A percentile compares a stretch with the other conserved stretches of the same genome.
phyloP scores from a whole-genome alignment of 352 stramenopile species.

The Thalassiosira livingstoniorum region DNA sequence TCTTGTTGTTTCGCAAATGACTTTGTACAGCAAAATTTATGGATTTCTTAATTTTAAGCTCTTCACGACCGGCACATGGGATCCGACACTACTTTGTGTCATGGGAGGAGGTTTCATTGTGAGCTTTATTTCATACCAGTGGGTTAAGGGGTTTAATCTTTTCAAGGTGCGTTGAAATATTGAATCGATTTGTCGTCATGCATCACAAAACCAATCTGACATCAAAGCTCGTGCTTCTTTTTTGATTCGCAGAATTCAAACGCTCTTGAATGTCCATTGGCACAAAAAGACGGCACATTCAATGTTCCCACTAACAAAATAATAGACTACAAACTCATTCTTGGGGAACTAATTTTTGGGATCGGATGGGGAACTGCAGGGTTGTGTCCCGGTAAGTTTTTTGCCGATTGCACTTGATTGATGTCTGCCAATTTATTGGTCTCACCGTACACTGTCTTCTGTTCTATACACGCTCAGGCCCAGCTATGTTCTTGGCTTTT shows the following conservation, averaged over 20 bases:
- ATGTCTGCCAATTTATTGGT: no score
- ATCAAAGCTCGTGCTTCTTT: background rate
- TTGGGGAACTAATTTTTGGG: slow-evolving; percentile 73
- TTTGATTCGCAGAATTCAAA: slow-evolving; percentile 42
- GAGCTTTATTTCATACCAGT: slow-evolving; percentile 74
- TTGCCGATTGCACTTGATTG: no score
- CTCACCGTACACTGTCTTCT: no score
- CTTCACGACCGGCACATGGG: slow-evolving; percentile 65
- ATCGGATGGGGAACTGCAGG: slow-evolving; percentile 76
- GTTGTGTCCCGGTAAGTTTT: slow-evolving; percentile 77
- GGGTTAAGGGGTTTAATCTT: slow-evolving; percentile 53
- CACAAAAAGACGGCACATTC: slow-evolving; percentile 55
- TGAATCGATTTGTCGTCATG: background rate
- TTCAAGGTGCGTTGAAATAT: slow-evolving; percentile 45
- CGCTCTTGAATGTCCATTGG: slow-evolving; percentile 47
- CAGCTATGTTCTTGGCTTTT: slow-evolving; percentile 69
- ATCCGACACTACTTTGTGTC: slow-evolving; percentile 75
- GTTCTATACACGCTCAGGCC: no score
- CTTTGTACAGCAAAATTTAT: slow-evolving; percentile 66
- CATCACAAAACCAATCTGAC: background rate
- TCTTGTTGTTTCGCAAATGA: slow-evolving; percentile 73
- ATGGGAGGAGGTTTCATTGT: slow-evolving; percentile 74
- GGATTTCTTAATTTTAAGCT: slow-evolving; percentile 74
- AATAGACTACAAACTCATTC: slow-evolving; percentile 72
- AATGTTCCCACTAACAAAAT: slow-evolving; percentile 66